Percentiles rank a stretch among this genome's conserved stretches.
Evolutionary conservation across 2,329 filamentous ascomycete species (phyloP).

Genomic region (Talaromyces piceae): DNA sequence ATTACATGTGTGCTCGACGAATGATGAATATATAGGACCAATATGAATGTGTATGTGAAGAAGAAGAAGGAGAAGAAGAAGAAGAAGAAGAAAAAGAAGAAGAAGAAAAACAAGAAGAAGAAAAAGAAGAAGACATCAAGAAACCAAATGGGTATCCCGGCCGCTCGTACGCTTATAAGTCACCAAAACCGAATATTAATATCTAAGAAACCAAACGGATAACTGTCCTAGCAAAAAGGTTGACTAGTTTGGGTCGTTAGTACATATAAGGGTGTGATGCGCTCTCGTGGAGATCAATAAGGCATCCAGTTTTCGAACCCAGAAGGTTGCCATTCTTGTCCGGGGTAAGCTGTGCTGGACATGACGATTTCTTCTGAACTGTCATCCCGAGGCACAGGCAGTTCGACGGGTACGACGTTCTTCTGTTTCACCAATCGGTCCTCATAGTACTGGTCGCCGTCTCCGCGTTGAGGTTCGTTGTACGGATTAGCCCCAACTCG

Average conservation of each 20-base stretch:
- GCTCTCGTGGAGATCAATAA: slow-evolving; percentile 6
- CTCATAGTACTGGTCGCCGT: slow-evolving; percentile 10
- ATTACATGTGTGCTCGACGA: background rate
- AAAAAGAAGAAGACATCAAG: no score
- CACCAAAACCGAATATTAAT: background rate
- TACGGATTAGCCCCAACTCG: background rate
- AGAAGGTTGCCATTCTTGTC: slow-evolving; percentile 39
- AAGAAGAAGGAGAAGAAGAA: background rate
- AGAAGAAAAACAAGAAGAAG: background rate
- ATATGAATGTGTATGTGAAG: background rate
- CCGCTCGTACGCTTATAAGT: background rate
- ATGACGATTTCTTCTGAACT: slow-evolving; percentile 41
- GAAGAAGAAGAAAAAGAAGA: background rate
- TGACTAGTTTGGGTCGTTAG: background rate
- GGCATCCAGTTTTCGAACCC: slow-evolving; percentile 12
- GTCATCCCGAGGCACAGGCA: slow-evolving; percentile 29
- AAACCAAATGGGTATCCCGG: background rate
- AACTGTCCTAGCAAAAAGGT: background rate
- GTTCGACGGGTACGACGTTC: slow-evolving; percentile 23
- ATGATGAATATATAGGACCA: no score
- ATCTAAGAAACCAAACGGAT: background rate
- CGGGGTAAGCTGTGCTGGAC: slow-evolving; percentile 43
- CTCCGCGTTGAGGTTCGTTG: background rate
- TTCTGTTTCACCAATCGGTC: slow-evolving; percentile 18
- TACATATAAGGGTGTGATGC: background rate